Conservation (phyloP, 495 filamentous ascomycete genomes). For the Tuber melanosporum region DNA sequence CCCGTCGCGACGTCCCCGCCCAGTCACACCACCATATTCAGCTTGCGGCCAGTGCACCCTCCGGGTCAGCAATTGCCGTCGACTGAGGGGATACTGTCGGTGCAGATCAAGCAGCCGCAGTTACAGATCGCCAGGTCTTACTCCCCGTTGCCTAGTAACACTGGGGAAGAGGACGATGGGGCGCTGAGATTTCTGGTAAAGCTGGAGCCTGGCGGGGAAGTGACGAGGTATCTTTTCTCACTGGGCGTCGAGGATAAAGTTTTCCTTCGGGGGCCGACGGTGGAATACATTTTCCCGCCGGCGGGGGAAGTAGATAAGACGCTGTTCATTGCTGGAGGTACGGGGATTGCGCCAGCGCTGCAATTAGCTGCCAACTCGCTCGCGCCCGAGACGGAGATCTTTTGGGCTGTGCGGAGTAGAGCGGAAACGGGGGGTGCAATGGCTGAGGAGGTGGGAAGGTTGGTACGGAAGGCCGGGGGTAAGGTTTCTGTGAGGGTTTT, state of each 20-base stretch:
- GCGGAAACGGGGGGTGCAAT: conserved; percentile 44
- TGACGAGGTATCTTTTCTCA: conserved; percentile 51
- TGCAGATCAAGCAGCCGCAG: conserved; percentile 90
- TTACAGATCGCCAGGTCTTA: conserved; percentile 83
- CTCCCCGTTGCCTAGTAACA: conserved; percentile 66
- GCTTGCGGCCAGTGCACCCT: conserved; percentile 49
- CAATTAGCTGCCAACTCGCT: conserved; percentile 64
- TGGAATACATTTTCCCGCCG: conserved; percentile 59
- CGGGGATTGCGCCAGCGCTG: conserved; percentile 84
- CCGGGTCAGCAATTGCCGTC: conserved; percentile 11
- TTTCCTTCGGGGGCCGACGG: conserved; percentile 69
- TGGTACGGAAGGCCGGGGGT: conserved; percentile 41
- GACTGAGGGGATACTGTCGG: conserved; percentile 64
- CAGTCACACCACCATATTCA: conserved; percentile 59
- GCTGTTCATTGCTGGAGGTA: conserved; percentile 85
- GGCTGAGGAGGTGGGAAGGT: conserved; percentile 55
- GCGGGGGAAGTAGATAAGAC: conserved; percentile 49
- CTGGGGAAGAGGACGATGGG: conserved; percentile 17
- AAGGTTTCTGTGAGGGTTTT: conserved; percentile 30
- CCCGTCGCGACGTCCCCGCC: conserved; percentile 56
- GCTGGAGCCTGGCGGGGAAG: conserved; percentile 52
- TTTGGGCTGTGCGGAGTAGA: conserved; percentile 57
- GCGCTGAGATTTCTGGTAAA: conserved; percentile 54
- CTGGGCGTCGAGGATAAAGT: conserved; percentile 55
- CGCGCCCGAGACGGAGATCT: conserved; percentile 51